A percentile compares a stretch with the other conserved stretches of the same genome.
These are phyloP conservation scores for Aaosphaeria arxii DNA, from an alignment of 2,329 filamentous ascomycete species.

Conservation along the genomic window DNA sequence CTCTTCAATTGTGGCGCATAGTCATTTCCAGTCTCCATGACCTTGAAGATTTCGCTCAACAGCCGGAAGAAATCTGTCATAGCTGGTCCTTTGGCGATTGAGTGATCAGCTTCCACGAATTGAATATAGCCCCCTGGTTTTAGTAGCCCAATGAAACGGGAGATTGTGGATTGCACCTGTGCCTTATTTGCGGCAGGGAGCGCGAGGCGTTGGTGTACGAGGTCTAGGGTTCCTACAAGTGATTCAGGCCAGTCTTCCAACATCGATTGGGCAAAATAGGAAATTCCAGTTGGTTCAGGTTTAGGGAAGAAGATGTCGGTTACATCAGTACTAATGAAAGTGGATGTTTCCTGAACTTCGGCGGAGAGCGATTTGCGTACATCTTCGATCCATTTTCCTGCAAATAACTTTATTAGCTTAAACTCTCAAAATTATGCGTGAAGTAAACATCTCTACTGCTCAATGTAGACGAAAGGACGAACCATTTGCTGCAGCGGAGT, in stretches of 20 bases:
- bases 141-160: not conserved
- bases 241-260: not conserved
- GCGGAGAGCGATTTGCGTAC: no score
- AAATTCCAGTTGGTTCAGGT: no score
- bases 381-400: no score
- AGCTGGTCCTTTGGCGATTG: not conserved
- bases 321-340: no score
- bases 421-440: no score
- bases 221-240: not conserved
- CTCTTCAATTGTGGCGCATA: no score
- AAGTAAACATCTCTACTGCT: no score
- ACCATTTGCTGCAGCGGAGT: not conserved
- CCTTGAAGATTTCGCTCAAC: not conserved
- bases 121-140: constrained; percentile 9
- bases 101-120: constrained; percentile 1
- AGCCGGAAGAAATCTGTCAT: not conserved
- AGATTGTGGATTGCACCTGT: not conserved
- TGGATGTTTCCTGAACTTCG: no score
- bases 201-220: not conserved
- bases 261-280: no score
- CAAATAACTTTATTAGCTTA: no score
- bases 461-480: not conserved
- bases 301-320: no score
- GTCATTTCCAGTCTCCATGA: not conserved
- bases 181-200: not conserved